Percentiles rank a stretch among this genome's conserved stretches.
Conservation (phyloP, 2,329 filamentous ascomycete species). For the Apiospora kogelbergensis region DNA sequence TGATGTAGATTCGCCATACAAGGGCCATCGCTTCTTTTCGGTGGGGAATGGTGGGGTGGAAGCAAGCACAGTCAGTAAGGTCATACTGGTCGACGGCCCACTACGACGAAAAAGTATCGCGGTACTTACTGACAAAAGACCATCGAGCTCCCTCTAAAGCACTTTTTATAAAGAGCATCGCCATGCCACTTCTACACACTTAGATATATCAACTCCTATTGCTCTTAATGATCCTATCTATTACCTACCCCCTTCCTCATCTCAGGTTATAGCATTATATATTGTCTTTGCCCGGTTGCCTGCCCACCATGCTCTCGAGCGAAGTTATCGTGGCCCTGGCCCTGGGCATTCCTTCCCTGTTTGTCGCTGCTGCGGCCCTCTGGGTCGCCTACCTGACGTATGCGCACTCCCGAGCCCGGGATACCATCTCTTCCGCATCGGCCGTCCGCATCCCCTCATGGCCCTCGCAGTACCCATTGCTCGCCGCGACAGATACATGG, state of each 20-base stretch:
- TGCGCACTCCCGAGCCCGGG: not conserved
- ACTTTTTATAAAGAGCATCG: too few species aligned
- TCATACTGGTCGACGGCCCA: not conserved
- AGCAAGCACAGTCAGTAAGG: not conserved
- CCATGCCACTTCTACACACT: too few species aligned
- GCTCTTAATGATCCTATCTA: too few species aligned
- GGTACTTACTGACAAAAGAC: too few species aligned
- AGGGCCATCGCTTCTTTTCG: slow-evolving; percentile 6
- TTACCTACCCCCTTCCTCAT: too few species aligned
- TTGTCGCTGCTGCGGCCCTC: not conserved
- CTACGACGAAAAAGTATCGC: too few species aligned
- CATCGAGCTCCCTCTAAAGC: too few species aligned
- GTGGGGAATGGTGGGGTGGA: slow-evolving; percentile 6
- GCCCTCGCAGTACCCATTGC: not conserved
- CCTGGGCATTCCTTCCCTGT: not conserved
- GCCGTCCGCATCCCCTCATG: not conserved
- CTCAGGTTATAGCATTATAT: too few species aligned
- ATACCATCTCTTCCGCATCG: not conserved
- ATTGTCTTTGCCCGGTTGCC: not conserved
- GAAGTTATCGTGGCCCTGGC: not conserved
- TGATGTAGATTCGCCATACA: not conserved
- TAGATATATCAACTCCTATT: too few species aligned
- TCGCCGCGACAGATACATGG: not conserved
- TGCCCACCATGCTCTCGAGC: not conserved
- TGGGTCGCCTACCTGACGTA: not conserved